Base-by-base conservation (phyloP, 768 basidiomycete genomes). In the Ramaria sp. region DNA sequence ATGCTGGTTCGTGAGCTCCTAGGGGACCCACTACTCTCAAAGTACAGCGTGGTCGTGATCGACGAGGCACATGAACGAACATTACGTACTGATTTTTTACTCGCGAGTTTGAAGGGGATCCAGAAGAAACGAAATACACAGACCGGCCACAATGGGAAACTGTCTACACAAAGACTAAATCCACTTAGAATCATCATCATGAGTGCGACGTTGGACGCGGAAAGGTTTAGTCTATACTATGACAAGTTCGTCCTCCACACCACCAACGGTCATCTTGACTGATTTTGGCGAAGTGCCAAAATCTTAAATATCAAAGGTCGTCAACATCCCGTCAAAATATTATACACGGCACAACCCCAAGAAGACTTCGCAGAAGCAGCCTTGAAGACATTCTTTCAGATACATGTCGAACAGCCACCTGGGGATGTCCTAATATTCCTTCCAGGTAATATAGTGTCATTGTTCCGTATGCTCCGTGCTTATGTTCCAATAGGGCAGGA, bases 1-100 rank as follows among this genome's bases (percentile, higher is more conserved):
- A 97, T 98, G 89, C 84, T 98, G 62, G 86, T 94, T 43, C 82
- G 93, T 43, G 96, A 99, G 75, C 79, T 94, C 51, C 77, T 94
- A 59, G 81, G 79, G 43, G 91, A 94, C 66, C 75, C 81, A 15
- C 67, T 86, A 33, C 75, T 98, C 47, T 82, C 81, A 53, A 77
- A 77, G 58, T 99, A 98, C 71, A 87, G 88, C 65, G 81, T 93
- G 31, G 76, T 99, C 53, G 77, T 98, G 57, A 84, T 99, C 43
- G 96, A 99, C 63, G 96, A 99, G 68, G 96, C 96, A 0, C 96
- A 99, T 70, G 96, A 99, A 67, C 80, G 96, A 57, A 95, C 92
- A 0, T 72, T 99, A 30, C 80, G 94, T 41, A 99, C 96, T 6
- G 96, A 99, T 69, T 74, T 99, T 52, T 75, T 97, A n/a, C 79